phyloP scores from a whole-genome alignment of 495 filamentous ascomycete genomes.

The Cercophora sp. region DNA sequence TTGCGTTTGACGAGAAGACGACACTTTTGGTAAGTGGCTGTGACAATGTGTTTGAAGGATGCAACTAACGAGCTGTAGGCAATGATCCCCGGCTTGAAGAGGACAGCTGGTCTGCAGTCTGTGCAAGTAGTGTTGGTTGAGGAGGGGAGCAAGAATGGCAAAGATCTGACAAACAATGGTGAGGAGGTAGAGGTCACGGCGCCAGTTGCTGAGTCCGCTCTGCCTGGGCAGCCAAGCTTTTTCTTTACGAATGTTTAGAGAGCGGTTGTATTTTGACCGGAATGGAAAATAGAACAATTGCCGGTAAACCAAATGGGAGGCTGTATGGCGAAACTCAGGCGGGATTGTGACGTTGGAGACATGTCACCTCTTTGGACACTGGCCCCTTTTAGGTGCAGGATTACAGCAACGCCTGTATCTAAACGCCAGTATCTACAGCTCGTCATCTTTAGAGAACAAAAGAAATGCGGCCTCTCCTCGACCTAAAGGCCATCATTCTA shows the following conservation, averaged over 20 bases:
- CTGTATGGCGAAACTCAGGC: no score
- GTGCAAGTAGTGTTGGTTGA: slow-evolving; percentile 63
- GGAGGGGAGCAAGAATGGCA: slow-evolving; percentile 65
- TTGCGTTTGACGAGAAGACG: slow-evolving; percentile 79
- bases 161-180: slow-evolving; percentile 43
- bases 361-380: no score
- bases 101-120: slow-evolving; percentile 59
- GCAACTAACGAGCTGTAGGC: slow-evolving; percentile 17
- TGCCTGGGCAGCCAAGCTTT: slow-evolving; percentile 77
- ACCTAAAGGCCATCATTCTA: no score
- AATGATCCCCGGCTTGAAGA: slow-evolving; percentile 47
- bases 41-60: not conserved
- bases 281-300: no score
- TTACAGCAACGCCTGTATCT: no score
- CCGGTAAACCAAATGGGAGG: no score
- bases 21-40: slow-evolving; percentile 49
- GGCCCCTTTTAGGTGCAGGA: no score
- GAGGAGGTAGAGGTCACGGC: slow-evolving; percentile 54
- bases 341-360: no score
- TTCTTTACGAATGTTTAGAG: slow-evolving; percentile 66
- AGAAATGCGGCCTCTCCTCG: no score
- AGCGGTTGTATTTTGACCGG: not conserved
- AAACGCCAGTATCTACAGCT: no score
- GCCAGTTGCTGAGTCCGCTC: slow-evolving; percentile 60
- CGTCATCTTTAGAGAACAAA: no score